Evolutionary conservation across 371 early-diverging fungal species (phyloP), one percentile per base, ranked within the genome.

Genomic region (Gilbertella persicaria): DNA sequence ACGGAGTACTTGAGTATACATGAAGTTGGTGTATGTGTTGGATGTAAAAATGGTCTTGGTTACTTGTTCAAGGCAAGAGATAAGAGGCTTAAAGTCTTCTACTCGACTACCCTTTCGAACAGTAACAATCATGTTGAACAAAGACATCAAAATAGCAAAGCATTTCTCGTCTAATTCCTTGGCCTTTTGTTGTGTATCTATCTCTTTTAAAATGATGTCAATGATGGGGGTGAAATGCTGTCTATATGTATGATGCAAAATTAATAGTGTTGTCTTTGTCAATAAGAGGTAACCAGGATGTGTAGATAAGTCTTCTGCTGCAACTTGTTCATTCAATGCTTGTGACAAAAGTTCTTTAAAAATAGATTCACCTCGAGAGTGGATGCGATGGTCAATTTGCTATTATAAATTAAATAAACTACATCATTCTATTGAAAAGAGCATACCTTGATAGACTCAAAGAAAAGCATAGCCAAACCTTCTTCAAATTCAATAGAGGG

Each of bases 381-480:
- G 86, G 38, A 87, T 66, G 41, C 71, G 73, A 33, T 76, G 60
- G 25, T 86, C 75, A 42, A 86, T 79, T 72, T 76, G 71, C 79
- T 80, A 38, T 40, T n/a, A 4, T 14, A 30, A 12, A 40, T 2
- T 1, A 10, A 37, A 26, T n/a, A n/a, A n/a, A n/a, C n/a, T n/a
- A n/a, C n/a, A n/a, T n/a, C n/a, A n/a, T n/a, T n/a, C n/a, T n/a
- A 28, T 26, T 7, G 19, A 21, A 21, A 35, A 30, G 12, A n/a
- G 14, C 33, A 36, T 77, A 86, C 84, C 77, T 90, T 91, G 50
- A 90, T 67, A 26, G 84, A 79, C 49, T 96, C 94, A 58, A 89
- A 91, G 45, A 91, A 83, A 44, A 95, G 46, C 62, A 90, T 77
- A 3, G 89, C 83, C 24, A 94, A 50, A 21, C 95, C 94, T 43